Conservation (phyloP, 2,329 filamentous ascomycete species). For the Alternaria viburni region DNA sequence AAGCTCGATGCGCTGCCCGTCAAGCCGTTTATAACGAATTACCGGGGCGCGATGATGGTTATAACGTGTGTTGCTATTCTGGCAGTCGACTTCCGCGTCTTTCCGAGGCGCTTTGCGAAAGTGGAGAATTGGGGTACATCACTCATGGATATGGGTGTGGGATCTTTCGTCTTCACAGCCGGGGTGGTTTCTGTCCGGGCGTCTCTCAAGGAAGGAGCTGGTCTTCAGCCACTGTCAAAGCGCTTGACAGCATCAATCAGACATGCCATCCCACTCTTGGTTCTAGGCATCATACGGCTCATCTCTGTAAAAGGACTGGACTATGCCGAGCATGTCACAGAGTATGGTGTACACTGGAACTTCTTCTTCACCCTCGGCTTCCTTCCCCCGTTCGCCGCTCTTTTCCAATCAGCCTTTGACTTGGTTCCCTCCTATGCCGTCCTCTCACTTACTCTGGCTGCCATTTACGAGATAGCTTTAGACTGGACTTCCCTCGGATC, state of each 20-base stretch:
- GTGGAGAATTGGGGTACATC: slow-evolving; percentile 99
- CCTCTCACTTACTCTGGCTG: slow-evolving; percentile 72
- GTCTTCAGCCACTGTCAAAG: slow-evolving; percentile 56
- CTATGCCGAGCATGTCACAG: slow-evolving; percentile 95
- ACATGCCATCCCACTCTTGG: slow-evolving; percentile 81
- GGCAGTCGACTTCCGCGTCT: slow-evolving; percentile 94
- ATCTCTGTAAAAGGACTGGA: slow-evolving; percentile 92
- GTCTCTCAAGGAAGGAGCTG: slow-evolving; percentile 71
- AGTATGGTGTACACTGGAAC: slow-evolving; percentile 99
- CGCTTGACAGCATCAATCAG: slow-evolving; percentile 73
- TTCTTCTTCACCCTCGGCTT: slow-evolving; percentile 97
- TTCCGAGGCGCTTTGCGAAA: slow-evolving; percentile 94
- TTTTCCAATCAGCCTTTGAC: slow-evolving; percentile 75
- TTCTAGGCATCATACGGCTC: slow-evolving; percentile 80
- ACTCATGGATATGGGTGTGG: slow-evolving; percentile 97
- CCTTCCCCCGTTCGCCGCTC: slow-evolving; percentile 84
- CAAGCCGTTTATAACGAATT: slow-evolving; percentile 91
- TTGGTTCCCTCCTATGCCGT: slow-evolving; percentile 78
- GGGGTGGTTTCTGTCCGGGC: slow-evolving; percentile 88
- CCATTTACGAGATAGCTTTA: slow-evolving; percentile 75
- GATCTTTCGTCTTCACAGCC: slow-evolving; percentile 94
- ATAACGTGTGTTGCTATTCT: slow-evolving; percentile 89
- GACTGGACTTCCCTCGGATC: slow-evolving; percentile 76
- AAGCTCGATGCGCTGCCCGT: slow-evolving; percentile 67
- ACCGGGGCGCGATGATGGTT: slow-evolving; percentile 89